Base-by-base conservation (phyloP, 306 rosid species). In the Prinsepia uniflora region DNA sequence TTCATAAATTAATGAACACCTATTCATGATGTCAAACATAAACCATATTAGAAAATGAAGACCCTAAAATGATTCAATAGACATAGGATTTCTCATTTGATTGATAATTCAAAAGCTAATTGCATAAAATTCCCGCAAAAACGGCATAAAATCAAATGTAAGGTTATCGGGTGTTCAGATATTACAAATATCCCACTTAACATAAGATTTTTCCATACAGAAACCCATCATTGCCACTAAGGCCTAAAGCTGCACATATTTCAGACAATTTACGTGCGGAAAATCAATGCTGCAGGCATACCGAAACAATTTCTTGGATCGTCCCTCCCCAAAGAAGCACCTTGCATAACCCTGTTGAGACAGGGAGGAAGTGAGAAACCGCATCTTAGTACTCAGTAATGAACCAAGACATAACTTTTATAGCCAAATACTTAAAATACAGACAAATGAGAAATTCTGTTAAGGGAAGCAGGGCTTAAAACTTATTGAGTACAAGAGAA, bases 291-390 rank as follows among this genome's bases (percentile, higher is more conserved):
- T 45, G 70, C 55, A 20, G 36, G 55, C 49, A 56, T 7, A 63
- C 44, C 76, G 13, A 71, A 68, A 54, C 58, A 70, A 69, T 65
- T 49, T 54, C 42, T 36, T 13, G 42, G 42, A n/a, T 13, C 50
- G 54, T 83, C 80, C 74, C 67, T 62, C 66, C 63, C 77, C 52
- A 22, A 19, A 40, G 22, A 57, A 50, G 73, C 68, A 76, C 65
- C 67, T 59, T 46, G 45, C 56, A 70, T 10, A 70, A 70, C 49
- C 83, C 87, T 79, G 87, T 7, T 44, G 71, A 11, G 14, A 39
- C 53, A 14, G 5, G 15, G 7, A 40, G n/a, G n/a, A 5, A 63
- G 36, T 42, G 40, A 44, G 56, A 42, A 36, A 68, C 12, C 18
- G 13, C 6, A 6, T 10, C 18, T 68, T 19, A 50, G 60, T 50